Base-by-base conservation (phyloP, 148 eudicot genomes). In the Rhododendron griersonianum region DNA sequence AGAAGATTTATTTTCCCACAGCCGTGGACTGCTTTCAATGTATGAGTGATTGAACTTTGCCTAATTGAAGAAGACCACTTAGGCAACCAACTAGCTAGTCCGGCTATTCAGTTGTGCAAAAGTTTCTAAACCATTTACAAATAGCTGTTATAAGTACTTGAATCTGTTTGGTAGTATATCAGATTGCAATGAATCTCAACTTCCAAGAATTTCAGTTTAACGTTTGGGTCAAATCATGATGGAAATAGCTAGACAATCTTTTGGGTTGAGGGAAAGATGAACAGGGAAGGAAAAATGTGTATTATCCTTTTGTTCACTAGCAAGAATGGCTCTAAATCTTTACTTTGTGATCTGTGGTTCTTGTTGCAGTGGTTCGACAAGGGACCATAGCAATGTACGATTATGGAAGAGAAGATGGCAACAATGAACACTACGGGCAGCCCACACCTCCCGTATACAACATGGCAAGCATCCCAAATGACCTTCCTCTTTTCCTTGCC, bases 321-420 rank as follows among this genome's bases (percentile, higher is more conserved):
- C 1, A 37, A 23, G 65, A 13, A 35, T 19, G 67, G 7, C 28
- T 82, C 1, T 0, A 61, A 82, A 19, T 45, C 19, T 39, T 11
- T 61, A 13, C 25, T 6, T 33, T 47, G 23, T 51, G 47, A 55
- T 13, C 16, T 57, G 78, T 53, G 7, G 61, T 37, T 81, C 39
- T 21, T n/a, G 28, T 11, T 11, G 85, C 30, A 91, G 92, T 91
- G 92, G 88, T 89, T 9, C 83, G 91, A 84, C 21, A 71, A 55
- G 92, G 92, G 48, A 91, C 87, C 0, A 89, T 91, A 82, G 81
- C 74, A 79, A 91, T 86, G 91, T 91, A 84, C 44, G 91, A 91
- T 71, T 91, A 91, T 55, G 90, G 91, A 2, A 85, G 82, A 28
- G 79, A 9, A 21, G 86, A 86, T 4, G 78, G 83, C 7, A 91